Base-by-base conservation (phyloP, 1,139 yeast genomes). In the Saccharomycopsis hybrid region DNA sequence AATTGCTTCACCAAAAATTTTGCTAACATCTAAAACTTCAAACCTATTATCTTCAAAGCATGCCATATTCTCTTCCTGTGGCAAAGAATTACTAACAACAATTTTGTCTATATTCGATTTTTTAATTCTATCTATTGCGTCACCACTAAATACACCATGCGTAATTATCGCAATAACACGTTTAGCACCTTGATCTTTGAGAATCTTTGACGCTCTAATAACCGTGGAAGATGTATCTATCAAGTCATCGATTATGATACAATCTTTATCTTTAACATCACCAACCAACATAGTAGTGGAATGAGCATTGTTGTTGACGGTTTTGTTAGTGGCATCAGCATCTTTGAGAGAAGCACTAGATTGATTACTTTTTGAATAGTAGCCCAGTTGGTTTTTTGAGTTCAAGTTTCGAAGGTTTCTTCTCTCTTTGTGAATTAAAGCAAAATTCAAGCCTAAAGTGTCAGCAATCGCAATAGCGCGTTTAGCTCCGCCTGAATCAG, bases 401-500 rank as follows among this genome's bases (percentile, higher is more conserved):
- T 31, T 18, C 48, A 46, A 8, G 38, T 47, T 42, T 30, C 35
- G 27, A 11, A 52, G 35, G 24, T 82, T 78, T 56, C 96, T 74
- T 63, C 96, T 76, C 64, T 94, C 99, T 67, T 94, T 94, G 69
- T 94, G 97, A 58, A 94, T 89, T 64, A 94, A 73, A 0, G 99
- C 98, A 72, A 94, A 90, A 35, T 90, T 77, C 71, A 94, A 78
- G 25, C 89, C 92, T 54, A 94, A 70, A 0, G 86, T 78, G 67
- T 92, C 99, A 2, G 98, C 98, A 56, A 92, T 77, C 1, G 92
- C 83, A 1, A 96, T 86, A 35, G 98, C 97, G 57, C 97, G 73
- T 65, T 92, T 92, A 47, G 97, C 97, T 55, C 97, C 98, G 62
- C 97, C 97, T 46, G 96, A 90, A 67, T 90, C 97, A 0, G 97